Conservation (phyloP, 306 rosid species). For the Cucumis melo region DNA sequence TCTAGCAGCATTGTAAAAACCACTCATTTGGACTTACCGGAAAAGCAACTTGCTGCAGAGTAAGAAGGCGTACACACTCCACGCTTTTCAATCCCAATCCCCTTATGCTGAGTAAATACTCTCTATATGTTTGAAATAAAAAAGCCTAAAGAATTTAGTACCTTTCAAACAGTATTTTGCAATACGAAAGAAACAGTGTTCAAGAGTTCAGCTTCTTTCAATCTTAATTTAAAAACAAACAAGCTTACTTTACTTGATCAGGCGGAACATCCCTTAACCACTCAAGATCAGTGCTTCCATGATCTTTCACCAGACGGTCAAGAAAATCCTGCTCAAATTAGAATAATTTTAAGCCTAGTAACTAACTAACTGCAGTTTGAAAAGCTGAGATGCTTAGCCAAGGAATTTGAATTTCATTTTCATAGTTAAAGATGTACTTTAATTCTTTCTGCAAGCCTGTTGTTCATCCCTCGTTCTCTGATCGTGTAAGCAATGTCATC, state of each 20-base stretch:
- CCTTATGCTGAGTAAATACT: slow-evolving; percentile 27
- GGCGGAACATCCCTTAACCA: slow-evolving; percentile 61
- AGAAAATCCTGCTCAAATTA: slow-evolving; percentile 30
- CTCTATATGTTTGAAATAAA: slow-evolving; percentile 19
- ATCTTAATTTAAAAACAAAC: background rate
- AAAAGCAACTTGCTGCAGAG: slow-evolving; percentile 47
- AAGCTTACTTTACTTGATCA: slow-evolving; percentile 22
- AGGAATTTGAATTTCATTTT: background rate
- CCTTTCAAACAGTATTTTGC: background rate
- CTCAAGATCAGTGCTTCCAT: slow-evolving; percentile 42
- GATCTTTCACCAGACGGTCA: slow-evolving; percentile 15
- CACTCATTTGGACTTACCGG: slow-evolving; percentile 30
- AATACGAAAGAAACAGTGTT: background rate
- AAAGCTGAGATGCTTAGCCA: background rate
- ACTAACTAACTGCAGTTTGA: background rate
- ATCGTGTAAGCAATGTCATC: slow-evolving; percentile 31
- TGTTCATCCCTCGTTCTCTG: slow-evolving; percentile 49
- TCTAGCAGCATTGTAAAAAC: background rate
- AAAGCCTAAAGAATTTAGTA: background rate
- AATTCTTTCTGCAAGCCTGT: slow-evolving; percentile 27
- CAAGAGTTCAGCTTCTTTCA: background rate
- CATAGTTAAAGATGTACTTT: slow-evolving; percentile 19
- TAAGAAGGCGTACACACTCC: slow-evolving; percentile 62
- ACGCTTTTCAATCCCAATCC: slow-evolving; percentile 75
- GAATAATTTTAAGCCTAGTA: background rate